These are phyloP conservation scores for Porpolomopsis calyptriformis DNA, from an alignment of 768 basidiomycete species.

Conservation along the genomic window DNA sequence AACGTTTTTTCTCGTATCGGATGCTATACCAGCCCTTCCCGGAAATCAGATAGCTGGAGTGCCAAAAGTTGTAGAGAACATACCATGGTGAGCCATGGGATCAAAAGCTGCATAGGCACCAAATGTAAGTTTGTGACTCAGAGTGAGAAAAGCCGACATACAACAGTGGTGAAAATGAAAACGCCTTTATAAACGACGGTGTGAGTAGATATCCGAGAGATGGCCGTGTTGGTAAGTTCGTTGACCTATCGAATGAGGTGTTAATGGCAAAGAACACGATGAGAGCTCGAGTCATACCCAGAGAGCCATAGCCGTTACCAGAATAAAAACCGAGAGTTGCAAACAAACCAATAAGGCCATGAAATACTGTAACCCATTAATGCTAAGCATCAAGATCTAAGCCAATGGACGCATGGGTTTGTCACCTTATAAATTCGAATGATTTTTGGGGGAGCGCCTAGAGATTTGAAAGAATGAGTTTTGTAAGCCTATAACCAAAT, in stretches of 20 bases:
- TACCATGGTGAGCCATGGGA: conserved; percentile 47
- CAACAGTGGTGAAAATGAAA: conserved; percentile 35
- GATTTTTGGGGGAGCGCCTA: conserved; percentile 42
- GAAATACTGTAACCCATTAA: conserved; percentile 30
- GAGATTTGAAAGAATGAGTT: conserved; percentile 37
- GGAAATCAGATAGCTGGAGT: not conserved
- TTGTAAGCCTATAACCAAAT: conserved; percentile 29
- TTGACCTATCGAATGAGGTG: conserved; percentile 15
- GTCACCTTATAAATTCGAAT: conserved; percentile 40
- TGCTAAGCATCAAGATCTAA: not conserved
- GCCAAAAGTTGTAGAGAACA: conserved; percentile 1
- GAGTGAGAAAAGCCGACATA: conserved; percentile 17
- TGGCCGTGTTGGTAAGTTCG: conserved; percentile 37
- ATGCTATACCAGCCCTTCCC: conserved; percentile 46
- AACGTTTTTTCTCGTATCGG: conserved; percentile 30
- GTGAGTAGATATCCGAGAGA: conserved; percentile 32
- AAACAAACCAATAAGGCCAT: conserved; percentile 43
- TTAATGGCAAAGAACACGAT: too few species aligned
- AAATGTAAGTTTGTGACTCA: conserved; percentile 1
- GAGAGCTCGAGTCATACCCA: conserved; percentile 27
- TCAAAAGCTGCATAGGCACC: conserved; percentile 26
- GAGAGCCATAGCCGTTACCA: conserved; percentile 39
- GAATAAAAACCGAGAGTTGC: conserved; percentile 43
- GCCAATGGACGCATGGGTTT: not conserved
- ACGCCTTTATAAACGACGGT: conserved; percentile 32